Conservation (phyloP, 345 rosid species). For the Bretschneidera sinensis region DNA sequence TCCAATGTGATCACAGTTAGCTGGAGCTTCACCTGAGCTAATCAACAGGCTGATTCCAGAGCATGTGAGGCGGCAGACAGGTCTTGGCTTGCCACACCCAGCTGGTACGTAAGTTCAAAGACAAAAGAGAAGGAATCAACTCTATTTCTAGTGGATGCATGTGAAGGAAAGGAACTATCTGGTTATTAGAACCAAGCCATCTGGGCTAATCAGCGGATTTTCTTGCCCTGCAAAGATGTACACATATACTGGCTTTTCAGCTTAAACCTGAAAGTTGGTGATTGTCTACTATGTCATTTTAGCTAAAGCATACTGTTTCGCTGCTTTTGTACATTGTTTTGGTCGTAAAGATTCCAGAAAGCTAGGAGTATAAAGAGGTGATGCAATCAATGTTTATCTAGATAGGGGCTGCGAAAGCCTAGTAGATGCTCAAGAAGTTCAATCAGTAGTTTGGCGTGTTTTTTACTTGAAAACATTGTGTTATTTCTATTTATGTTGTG, state of each 20-base stretch:
- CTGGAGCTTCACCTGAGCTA: conserved; percentile 65
- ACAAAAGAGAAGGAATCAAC: not conserved
- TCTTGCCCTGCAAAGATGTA: conserved; percentile 11
- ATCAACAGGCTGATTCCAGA: conserved; percentile 68
- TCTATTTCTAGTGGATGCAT: not conserved
- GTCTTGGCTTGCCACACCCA: conserved; percentile 30
- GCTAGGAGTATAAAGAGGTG: conserved; percentile 23
- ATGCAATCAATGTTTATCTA: conserved; percentile 20
- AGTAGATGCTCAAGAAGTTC: not conserved
- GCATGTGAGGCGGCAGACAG: conserved; percentile 47
- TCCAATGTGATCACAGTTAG: conserved; percentile 31
- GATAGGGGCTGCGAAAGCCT: conserved; percentile 12
- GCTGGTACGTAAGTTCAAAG: conserved; percentile 28
- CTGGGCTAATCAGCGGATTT: conserved; percentile 8
- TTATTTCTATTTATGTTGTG: not conserved
- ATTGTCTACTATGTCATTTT: conserved; percentile 10
- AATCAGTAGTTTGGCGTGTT: not conserved
- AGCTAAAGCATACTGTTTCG: conserved; percentile 8
- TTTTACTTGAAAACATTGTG: not conserved
- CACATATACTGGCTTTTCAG: conserved; percentile 9
- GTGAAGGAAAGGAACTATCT: conserved; percentile 6
- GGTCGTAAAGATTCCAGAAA: conserved; percentile 14
- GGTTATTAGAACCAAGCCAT: conserved; percentile 7
- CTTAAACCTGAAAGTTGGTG: conserved; percentile 18
- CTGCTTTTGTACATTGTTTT: conserved; percentile 25